Percentiles rank a stretch among this genome's conserved stretches.
Evolutionary conservation across 1,139 yeast species (phyloP).

Genomic region (Scheffersomyces parashehatae): DNA sequence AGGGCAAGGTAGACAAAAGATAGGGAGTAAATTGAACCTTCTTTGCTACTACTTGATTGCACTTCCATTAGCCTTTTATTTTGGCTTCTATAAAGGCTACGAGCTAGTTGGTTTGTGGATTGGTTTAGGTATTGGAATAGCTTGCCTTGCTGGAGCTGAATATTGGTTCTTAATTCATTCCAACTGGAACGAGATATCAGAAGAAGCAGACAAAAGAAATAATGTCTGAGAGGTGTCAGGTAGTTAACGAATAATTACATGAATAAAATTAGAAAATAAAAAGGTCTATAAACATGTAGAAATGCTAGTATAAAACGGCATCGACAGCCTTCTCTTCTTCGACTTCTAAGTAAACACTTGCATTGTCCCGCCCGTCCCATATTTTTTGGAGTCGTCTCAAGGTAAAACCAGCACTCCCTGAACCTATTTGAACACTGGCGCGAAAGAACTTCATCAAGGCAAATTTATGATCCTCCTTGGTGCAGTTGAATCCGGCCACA

Average conservation of each 20-base stretch:
- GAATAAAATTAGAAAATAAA: too few species aligned
- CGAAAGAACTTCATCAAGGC: conserved; percentile 26
- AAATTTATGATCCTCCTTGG: conserved; percentile 11
- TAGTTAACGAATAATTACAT: too few species aligned
- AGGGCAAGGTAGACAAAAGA: conserved; percentile 61
- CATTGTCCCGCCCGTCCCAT: conserved; percentile 42
- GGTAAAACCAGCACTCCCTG: conserved; percentile 54
- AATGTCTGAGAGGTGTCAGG: too few species aligned
- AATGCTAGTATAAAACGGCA: conserved; percentile 12
- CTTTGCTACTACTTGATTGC: conserved; percentile 55
- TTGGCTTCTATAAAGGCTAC: conserved; percentile 48
- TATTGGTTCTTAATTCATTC: too few species aligned
- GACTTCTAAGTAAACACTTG: conserved; percentile 9
- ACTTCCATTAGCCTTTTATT: conserved; percentile 47
- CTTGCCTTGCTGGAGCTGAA: too few species aligned
- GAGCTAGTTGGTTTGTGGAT: conserved; percentile 55
- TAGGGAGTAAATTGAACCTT: conserved; percentile 58
- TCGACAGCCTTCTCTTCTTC: conserved; percentile 21
- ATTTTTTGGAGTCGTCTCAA: conserved; percentile 39
- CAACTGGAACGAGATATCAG: too few species aligned
- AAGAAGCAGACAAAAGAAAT: too few species aligned
- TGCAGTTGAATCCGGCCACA: conserved; percentile 18
- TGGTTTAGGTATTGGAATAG: conserved; percentile 70
- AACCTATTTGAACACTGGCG: conserved; percentile 43
- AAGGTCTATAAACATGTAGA: too few species aligned